Evolutionary conservation across 164 flowering plant species (phyloP).

Genomic region (Vitis amurensis): DNA sequence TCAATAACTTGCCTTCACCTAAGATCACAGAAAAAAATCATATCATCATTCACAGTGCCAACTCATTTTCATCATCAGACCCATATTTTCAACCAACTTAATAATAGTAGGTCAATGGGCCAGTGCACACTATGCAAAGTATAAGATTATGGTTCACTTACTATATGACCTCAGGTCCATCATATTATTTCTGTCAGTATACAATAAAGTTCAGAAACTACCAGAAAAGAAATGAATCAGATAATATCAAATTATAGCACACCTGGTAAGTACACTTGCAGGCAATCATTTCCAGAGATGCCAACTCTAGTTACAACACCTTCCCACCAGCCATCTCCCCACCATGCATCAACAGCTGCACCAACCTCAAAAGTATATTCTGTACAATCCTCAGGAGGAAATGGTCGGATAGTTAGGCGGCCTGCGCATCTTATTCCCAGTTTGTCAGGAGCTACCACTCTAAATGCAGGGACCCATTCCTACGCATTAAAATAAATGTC

Average conservation of each 20-base stretch:
- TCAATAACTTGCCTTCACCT: conserved; percentile 61
- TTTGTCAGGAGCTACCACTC: conserved; percentile 66
- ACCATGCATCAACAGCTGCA: conserved; percentile 74
- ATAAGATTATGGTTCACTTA: background rate
- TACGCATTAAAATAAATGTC: conserved; percentile 21
- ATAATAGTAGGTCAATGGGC: too few relatives aligned
- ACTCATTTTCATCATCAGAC: background rate
- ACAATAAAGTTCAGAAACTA: background rate
- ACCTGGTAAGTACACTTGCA: conserved; percentile 78
- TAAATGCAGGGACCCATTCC: conserved; percentile 79
- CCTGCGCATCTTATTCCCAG: conserved; percentile 66
- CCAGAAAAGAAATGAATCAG: background rate
- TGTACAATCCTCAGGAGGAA: conserved; percentile 24
- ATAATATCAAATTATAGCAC: conserved; percentile 11
- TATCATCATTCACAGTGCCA: background rate
- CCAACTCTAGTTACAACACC: conserved; percentile 55
- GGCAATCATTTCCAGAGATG: conserved; percentile 28
- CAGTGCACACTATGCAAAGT: background rate
- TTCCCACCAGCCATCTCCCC: conserved; percentile 97
- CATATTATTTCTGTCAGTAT: background rate
- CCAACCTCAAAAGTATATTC: conserved; percentile 47
- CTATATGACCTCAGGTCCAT: background rate
- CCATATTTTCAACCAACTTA: background rate
- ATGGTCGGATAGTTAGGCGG: conserved; percentile 66
- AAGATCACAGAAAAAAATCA: conserved; percentile 4